Evolutionary conservation across 73 alveolate genomes (phyloP).

Genomic region (Paramecium bursaria): DNA sequence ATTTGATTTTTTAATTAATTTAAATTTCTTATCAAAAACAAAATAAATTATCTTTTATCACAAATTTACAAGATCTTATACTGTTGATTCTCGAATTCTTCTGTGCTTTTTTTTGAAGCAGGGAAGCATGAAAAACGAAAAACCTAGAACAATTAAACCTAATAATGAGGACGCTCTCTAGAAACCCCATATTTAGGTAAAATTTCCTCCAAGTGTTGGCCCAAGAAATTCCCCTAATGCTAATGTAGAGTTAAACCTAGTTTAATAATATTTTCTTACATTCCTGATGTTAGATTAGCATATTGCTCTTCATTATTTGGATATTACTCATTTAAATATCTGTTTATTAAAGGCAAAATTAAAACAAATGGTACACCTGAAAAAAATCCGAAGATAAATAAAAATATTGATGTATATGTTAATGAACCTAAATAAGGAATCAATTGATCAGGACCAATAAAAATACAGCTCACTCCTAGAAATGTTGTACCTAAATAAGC

Average conservation of each 20-base stretch:
- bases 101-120: too few relatives aligned
- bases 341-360: conserved; percentile 1
- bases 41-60: too few relatives aligned
- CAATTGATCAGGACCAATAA: conserved; percentile 45
- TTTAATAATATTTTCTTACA: too few relatives aligned
- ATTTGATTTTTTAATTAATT: too few relatives aligned
- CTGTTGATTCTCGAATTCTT: too few relatives aligned
- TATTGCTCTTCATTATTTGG: neutral
- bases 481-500: neutral
- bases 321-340: neutral
- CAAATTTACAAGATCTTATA: too few relatives aligned
- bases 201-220: conserved; percentile 40
- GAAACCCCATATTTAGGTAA: conserved; percentile 16
- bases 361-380: conserved; percentile 27
- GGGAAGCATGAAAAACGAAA: too few relatives aligned
- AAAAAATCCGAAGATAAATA: conserved; percentile 12
- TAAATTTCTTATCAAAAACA: too few relatives aligned
- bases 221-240: conserved; percentile 35
- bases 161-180: too few relatives aligned
- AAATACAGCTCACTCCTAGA: neutral
- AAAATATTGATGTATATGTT: conserved; percentile 18
- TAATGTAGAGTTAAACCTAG: conserved; percentile 21
- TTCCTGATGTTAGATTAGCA: neutral
- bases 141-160: too few relatives aligned
- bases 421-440: neutral